Conservation (phyloP, 352 stramenopile species). For the Pythium chondricola region DNA sequence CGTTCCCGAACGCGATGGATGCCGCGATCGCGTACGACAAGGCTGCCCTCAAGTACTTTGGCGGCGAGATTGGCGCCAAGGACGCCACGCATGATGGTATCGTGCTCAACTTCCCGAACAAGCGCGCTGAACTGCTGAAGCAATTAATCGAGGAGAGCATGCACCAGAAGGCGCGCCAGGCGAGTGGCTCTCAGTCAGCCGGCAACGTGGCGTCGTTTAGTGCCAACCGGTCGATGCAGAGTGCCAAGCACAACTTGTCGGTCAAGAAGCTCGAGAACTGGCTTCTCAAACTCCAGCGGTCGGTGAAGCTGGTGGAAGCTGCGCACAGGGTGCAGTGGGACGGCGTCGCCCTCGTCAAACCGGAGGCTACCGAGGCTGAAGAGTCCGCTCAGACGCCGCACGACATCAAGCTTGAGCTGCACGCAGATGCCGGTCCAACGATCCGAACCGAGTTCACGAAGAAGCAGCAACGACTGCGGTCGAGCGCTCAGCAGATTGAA, state of each 20-base stretch:
- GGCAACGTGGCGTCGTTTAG: not conserved
- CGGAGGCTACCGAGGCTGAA: constrained; percentile 24
- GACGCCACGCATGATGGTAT: constrained; percentile 39
- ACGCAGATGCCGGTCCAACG: constrained; percentile 49
- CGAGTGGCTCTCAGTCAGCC: constrained; percentile 1
- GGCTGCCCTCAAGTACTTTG: constrained; percentile 70
- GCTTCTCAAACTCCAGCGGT: constrained; percentile 62
- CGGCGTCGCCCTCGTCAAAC: constrained; percentile 23
- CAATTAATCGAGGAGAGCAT: constrained; percentile 60
- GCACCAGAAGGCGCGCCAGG: constrained; percentile 35
- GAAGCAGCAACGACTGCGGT: constrained; percentile 61
- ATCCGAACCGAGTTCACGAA: constrained; percentile 78
- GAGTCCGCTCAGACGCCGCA: constrained; percentile 25
- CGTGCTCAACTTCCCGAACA: constrained; percentile 72
- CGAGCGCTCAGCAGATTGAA: constrained; percentile 47
- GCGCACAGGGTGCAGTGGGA: constrained; percentile 72
- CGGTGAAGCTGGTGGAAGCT: constrained; percentile 72
- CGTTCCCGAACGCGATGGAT: constrained; percentile 59
- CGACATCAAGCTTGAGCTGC: constrained; percentile 20
- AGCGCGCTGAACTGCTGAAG: constrained; percentile 46
- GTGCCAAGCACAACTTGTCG: constrained; percentile 66
- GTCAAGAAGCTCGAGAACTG: constrained; percentile 76
- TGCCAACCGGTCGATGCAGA: constrained; percentile 40
- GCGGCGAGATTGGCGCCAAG: constrained; percentile 32
- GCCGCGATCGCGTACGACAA: constrained; percentile 80